A percentile compares a stretch with the other conserved stretches of the same genome.
Evolutionary conservation across 2,329 filamentous ascomycete genomes (phyloP).

Genomic region (Bipolaris victoriae): DNA sequence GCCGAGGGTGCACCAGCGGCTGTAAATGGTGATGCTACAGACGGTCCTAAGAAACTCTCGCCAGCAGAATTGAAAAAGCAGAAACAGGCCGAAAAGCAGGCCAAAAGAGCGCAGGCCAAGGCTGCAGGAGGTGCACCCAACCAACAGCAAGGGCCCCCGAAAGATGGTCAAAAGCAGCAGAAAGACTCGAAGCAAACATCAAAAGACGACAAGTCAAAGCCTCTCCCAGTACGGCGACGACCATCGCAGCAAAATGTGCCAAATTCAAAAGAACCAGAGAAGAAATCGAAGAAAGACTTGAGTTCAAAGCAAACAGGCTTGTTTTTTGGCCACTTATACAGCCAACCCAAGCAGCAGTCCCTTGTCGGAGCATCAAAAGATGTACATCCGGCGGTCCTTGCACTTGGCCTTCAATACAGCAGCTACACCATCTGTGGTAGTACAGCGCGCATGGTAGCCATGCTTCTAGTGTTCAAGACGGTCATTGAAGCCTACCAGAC

Average conservation of each 20-base stretch:
- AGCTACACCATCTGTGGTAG: slow-evolving; percentile 88
- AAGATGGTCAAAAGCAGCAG: slow-evolving; percentile 44
- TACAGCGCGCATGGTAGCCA: slow-evolving; percentile 85
- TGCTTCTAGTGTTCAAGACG: slow-evolving; percentile 86
- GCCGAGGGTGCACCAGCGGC: slow-evolving; percentile 20
- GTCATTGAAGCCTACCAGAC: slow-evolving; percentile 94
- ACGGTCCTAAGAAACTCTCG: slow-evolving; percentile 63
- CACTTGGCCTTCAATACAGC: slow-evolving; percentile 87
- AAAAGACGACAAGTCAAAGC: slow-evolving; percentile 43
- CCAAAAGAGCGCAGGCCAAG: slow-evolving; percentile 76
- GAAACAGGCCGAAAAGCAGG: slow-evolving; percentile 90
- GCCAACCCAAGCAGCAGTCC: slow-evolving; percentile 71
- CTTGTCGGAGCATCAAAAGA: slow-evolving; percentile 68
- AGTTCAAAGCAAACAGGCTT: slow-evolving; percentile 62
- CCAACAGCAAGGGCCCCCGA: slow-evolving; percentile 44
- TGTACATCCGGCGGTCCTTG: slow-evolving; percentile 84
- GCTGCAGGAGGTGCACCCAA: slow-evolving; percentile 41
- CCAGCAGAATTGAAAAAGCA: slow-evolving; percentile 85
- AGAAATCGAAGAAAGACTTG: slow-evolving; percentile 43
- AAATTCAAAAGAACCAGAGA: slow-evolving; percentile 38
- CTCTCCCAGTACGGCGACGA: slow-evolving; percentile 42
- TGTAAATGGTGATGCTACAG: slow-evolving; percentile 31
- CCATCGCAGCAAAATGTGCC: slow-evolving; percentile 39
- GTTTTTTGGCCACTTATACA: slow-evolving; percentile 77
- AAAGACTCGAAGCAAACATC: slow-evolving; percentile 44